These are phyloP conservation scores for Aspergillus neotritici DNA, from an alignment of 2,329 filamentous ascomycete genomes.

Conservation along the genomic window DNA sequence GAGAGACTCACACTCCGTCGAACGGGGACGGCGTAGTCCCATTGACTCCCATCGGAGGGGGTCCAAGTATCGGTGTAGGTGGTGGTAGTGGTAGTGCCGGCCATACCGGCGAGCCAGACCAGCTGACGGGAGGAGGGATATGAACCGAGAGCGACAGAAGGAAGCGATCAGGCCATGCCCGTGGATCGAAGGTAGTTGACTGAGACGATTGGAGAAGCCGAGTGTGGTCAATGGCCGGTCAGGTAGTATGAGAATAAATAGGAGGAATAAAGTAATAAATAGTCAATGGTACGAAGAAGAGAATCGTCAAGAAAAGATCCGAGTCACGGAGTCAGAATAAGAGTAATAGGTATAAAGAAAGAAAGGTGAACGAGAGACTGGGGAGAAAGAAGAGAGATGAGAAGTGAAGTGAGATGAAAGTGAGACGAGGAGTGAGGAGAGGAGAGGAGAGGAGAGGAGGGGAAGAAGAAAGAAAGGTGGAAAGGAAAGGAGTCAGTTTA, in stretches of 20 bases:
- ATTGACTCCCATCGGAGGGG: conserved; percentile 33
- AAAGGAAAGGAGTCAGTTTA: neutral
- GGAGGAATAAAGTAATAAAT: too few species aligned
- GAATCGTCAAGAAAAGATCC: too few species aligned
- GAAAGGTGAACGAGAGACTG: neutral
- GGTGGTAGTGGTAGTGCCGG: conserved; percentile 36
- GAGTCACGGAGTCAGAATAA: neutral
- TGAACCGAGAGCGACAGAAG: too few species aligned
- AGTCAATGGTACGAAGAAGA: too few species aligned
- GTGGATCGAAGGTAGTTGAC: neutral
- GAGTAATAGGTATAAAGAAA: neutral
- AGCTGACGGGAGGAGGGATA: conserved; percentile 20
- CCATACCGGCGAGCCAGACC: conserved; percentile 36
- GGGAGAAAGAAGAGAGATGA: conserved; percentile 1
- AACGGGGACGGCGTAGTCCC: conserved; percentile 36
- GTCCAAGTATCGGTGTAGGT: conserved; percentile 37
- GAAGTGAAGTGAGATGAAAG: conserved; percentile 2
- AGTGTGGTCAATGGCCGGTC: too few species aligned
- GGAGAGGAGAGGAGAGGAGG: conserved; percentile 1
- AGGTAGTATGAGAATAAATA: too few species aligned
- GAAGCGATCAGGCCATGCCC: conserved; percentile 29
- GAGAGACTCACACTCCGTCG: conserved; percentile 34
- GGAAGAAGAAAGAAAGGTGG: conserved; percentile 8
- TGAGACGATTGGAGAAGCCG: too few species aligned
- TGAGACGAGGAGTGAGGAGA: neutral